These are phyloP conservation scores for Lumnitzera racemosa DNA, from an alignment of 345 rosid species.

Conservation along the genomic window DNA sequence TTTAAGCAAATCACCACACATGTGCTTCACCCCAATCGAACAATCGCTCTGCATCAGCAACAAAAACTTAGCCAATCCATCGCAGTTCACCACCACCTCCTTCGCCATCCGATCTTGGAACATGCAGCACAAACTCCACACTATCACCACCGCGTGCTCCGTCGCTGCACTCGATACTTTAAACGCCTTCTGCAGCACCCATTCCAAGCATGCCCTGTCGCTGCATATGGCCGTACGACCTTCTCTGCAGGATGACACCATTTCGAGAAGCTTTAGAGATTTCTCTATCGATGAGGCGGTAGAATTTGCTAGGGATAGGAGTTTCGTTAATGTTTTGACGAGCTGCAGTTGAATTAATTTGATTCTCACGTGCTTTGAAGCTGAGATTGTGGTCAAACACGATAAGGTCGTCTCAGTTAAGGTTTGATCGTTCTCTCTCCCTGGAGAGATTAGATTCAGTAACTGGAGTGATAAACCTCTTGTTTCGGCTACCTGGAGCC, in stretches of 20 bases:
- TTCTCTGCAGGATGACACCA: conserved; percentile 47
- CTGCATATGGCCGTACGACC: conserved; percentile 50
- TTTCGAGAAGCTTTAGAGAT: conserved; percentile 58
- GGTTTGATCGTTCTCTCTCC: conserved; percentile 22
- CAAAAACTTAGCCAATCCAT: conserved; percentile 65
- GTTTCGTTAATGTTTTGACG: conserved; percentile 28
- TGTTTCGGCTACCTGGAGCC: conserved; percentile 42
- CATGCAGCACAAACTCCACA: conserved; percentile 72
- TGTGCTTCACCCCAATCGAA: conserved; percentile 59
- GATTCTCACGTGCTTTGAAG: conserved; percentile 39
- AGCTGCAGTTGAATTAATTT: conserved; percentile 31
- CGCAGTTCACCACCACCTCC: conserved; percentile 55
- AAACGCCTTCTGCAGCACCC: conserved; percentile 57
- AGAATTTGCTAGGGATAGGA: conserved; percentile 30
- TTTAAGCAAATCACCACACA: conserved; percentile 68
- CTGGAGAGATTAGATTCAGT: conserved; percentile 28
- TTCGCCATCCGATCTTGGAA: conserved; percentile 51
- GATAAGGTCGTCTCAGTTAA: conserved; percentile 58
- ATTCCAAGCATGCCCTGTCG: conserved; percentile 41
- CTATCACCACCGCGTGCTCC: conserved; percentile 73
- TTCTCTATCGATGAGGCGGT: conserved; percentile 47
- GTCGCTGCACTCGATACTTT: conserved; percentile 74
- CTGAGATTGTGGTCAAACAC: conserved; percentile 41
- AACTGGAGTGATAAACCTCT: conserved; percentile 42
- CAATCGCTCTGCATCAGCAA: conserved; percentile 87